Evolutionary conservation across 345 rosid species (phyloP).

Genomic region (Bretschneidera sinensis): DNA sequence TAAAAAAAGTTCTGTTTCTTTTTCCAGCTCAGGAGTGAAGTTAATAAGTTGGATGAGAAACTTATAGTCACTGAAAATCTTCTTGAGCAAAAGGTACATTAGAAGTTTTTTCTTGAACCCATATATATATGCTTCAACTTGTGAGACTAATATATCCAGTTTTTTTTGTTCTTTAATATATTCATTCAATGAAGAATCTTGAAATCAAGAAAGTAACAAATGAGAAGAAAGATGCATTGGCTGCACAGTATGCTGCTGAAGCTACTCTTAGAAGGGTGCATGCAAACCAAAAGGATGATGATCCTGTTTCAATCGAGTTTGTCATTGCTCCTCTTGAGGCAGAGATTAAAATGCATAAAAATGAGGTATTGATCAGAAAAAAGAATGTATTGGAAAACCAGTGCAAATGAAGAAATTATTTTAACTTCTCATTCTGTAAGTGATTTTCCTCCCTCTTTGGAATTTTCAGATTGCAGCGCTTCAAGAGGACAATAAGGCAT

Average conservation of each 20-base stretch:
- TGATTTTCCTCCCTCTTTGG: not conserved
- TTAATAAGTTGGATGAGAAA: conserved; percentile 49
- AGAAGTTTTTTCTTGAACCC: not conserved
- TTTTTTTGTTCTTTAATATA: conserved; percentile 10
- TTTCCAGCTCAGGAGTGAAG: conserved; percentile 54
- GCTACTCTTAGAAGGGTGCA: conserved; percentile 76
- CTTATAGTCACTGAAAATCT: conserved; percentile 44
- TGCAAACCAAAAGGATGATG: conserved; percentile 62
- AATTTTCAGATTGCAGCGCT: conserved; percentile 49
- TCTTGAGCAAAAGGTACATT: conserved; percentile 60
- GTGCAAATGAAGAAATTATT: not conserved
- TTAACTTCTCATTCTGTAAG: conserved; percentile 6
- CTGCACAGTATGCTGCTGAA: conserved; percentile 92
- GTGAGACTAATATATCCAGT: not conserved
- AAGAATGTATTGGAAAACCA: not conserved
- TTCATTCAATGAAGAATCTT: conserved; percentile 48
- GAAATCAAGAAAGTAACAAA: conserved; percentile 58
- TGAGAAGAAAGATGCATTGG: conserved; percentile 78
- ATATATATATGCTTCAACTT: no score
- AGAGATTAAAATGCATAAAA: conserved; percentile 67
- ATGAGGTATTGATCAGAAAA: conserved; percentile 38
- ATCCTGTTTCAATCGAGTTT: conserved; percentile 52
- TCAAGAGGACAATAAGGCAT: conserved; percentile 82
- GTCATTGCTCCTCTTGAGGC: conserved; percentile 86
- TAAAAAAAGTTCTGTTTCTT: no score